Base-by-base conservation (phyloP, 176 grass and related monocot species). In the Echinochloa phyllopogon region DNA sequence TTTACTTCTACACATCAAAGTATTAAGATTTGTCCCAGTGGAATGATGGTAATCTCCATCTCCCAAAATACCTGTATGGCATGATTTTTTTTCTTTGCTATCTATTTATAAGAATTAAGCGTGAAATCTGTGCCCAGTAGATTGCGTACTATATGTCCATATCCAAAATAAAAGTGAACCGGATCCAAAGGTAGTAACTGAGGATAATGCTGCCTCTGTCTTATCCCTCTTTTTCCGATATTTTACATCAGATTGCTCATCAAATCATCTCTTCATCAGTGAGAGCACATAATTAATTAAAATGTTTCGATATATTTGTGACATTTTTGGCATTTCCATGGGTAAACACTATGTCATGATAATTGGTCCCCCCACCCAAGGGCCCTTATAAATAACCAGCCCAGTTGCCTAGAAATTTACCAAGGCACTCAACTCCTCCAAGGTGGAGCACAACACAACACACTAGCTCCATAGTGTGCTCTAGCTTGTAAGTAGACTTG, bases 381-480 rank as follows among this genome's bases (percentile, higher is more conserved):
- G 24, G 38, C 74, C 58, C 82, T 75, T 97, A 97, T 97, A 97
- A 97, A 94, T 94, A 93, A 86, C 80, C 60, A 24, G 17, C 77
- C 75, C 79, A 72, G 82, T 81, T 89, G 69, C 84, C 75, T 49
- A 10, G 25, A 78, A 82, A 63, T 80, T 87, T 88, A 90, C 87
- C 93, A 74, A 85, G 68, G 18, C 82, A 41, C 47, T 65, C 40
- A 71, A 33, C 55, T 66, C 41, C 67, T 40, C 58, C 23, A 59
- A 57, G 79, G 72, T 47, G 56, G 55, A 86, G 47, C 88, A 66
- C 60, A 81, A 56, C 29, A 81, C 73, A 50, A 50, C 63, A 64
- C 47, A 75, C 87, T 5, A 84, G 38, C 66, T 63, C 45, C 47
- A 76, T 44, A 89, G 77, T 81, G 76, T 59, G 69, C 42, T 84